These are phyloP conservation scores for Golubevia sp. DNA, from an alignment of 1,284 basidiomycete genomes.

Conservation along the genomic window DNA sequence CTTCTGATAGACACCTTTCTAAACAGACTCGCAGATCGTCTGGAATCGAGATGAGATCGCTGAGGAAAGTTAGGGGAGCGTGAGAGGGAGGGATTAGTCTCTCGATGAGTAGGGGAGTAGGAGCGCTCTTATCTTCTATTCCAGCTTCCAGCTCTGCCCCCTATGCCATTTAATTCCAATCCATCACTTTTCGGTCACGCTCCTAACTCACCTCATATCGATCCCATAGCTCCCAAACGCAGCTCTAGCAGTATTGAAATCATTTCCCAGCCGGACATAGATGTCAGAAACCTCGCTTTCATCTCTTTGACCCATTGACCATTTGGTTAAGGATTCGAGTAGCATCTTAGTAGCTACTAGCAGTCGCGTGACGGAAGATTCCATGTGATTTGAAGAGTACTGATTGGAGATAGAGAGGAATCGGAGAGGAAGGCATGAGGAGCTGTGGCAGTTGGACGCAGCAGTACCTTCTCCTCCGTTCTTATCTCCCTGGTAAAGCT, in stretches of 20 bases:
- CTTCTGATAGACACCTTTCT: slow-evolving; percentile 52
- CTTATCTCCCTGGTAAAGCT: slow-evolving; percentile 4
- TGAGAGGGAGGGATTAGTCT: background rate
- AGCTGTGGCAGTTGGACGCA: slow-evolving; percentile 5
- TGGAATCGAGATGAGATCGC: slow-evolving; percentile 53
- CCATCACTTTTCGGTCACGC: no score
- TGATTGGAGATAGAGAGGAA: slow-evolving; percentile 1
- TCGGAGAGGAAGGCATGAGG: background rate
- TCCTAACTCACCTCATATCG: slow-evolving; percentile 49
- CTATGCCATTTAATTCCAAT: no score
- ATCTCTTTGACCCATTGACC: slow-evolving; percentile 23
- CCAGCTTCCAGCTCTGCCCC: no score
- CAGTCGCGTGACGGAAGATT: slow-evolving; percentile 58
- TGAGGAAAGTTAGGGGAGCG: background rate
- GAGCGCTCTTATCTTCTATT: no score
- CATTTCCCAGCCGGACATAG: slow-evolving; percentile 59
- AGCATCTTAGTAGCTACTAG: slow-evolving; percentile 60
- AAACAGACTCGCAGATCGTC: slow-evolving; percentile 55
- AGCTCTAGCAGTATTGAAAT: slow-evolving; percentile 55
- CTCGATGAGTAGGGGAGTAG: background rate
- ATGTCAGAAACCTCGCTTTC: slow-evolving; percentile 58
- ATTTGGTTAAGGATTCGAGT: slow-evolving; percentile 52
- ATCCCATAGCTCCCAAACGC: slow-evolving; percentile 55
- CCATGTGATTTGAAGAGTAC: slow-evolving; percentile 49
- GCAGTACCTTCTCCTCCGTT: slow-evolving; percentile 9